Base-by-base conservation (phyloP, 2,329 filamentous ascomycete genomes). In the Fusarium dimerum region DNA sequence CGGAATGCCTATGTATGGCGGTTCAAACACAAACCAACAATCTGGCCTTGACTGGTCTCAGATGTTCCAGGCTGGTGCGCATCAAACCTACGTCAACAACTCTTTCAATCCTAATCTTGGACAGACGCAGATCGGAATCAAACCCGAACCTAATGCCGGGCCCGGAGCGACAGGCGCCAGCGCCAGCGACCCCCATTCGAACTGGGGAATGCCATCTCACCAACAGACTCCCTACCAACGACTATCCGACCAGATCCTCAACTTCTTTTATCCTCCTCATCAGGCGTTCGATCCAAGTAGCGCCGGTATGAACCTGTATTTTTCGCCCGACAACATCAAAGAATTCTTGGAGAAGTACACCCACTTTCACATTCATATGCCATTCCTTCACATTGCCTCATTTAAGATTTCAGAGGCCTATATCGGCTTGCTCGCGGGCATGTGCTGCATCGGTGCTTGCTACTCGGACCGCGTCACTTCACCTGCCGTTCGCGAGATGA, bases 21-120 rank as follows among this genome's bases (percentile, higher is more conserved):
- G 76, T 68, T 81, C 82, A 63, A 81, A 80, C 73, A 75, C 79
- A 73, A 80, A 80, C 72, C 83, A 85, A 74, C 78, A 82, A 75
- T 77, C 79, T 70, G 74, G 80, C 77, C 76, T 88, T 77, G 87
- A 90, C 76, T 91, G 88, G 88, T 82, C 86, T 68, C 82, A 87
- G 71, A 88, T 91, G 84, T 90, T 90, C 78, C 87, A 86, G 77
- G 74, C 85, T 77, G 85, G 85, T 81, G 79, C 83, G 76, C 83
- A 87, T 73, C 78, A 84, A 74, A 77, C 79, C 73, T 85, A 83
- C 74, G 81, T 82, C 77, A 82, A 78, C 74, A 76, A 76, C 70
- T 78, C 80, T 69, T 85, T 82, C 75, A 76, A 79, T 71, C 75
- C 86, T 80, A 86, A 86, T 78, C 78, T 82, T 80, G 79, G 81